These are phyloP conservation scores for Fallopia convolvulus DNA, from an alignment of 148 eudicot genomes.

Conservation along the genomic window DNA sequence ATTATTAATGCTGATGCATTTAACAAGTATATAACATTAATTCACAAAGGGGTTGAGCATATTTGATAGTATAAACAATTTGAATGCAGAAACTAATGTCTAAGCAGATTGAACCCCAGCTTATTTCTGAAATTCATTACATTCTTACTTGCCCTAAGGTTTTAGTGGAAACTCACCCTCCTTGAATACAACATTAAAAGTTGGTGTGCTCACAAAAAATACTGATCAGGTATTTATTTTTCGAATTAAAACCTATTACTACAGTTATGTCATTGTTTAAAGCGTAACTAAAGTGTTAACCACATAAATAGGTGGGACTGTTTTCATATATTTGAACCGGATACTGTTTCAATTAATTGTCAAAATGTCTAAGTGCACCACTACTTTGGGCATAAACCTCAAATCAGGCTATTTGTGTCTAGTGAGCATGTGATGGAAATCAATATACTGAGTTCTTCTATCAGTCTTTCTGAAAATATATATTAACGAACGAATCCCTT, in stretches of 20 bases:
- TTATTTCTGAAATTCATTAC: not conserved
- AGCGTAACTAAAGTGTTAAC: not conserved
- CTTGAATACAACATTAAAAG: not conserved
- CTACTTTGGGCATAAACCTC: not conserved
- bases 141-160: not conserved
- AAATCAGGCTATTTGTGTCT: not conserved
- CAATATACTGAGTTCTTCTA: not conserved
- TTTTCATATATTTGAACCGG: not conserved
- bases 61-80: not conserved
- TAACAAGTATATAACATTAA: not conserved
- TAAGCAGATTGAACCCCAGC: not conserved
- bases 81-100: not conserved
- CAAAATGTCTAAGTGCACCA: not conserved
- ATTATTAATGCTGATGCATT: not conserved
- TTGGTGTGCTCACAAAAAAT: not conserved
- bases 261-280: not conserved
- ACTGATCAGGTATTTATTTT: not conserved
- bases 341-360: not conserved
- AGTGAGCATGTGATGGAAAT: not conserved
- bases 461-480: not conserved
- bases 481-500: not conserved
- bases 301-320: not conserved
- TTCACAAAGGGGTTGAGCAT: not conserved
- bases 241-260: not conserved
- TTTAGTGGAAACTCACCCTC: not conserved